Conservation (phyloP, 345 rosid species). For the Linum usitatissimum region DNA sequence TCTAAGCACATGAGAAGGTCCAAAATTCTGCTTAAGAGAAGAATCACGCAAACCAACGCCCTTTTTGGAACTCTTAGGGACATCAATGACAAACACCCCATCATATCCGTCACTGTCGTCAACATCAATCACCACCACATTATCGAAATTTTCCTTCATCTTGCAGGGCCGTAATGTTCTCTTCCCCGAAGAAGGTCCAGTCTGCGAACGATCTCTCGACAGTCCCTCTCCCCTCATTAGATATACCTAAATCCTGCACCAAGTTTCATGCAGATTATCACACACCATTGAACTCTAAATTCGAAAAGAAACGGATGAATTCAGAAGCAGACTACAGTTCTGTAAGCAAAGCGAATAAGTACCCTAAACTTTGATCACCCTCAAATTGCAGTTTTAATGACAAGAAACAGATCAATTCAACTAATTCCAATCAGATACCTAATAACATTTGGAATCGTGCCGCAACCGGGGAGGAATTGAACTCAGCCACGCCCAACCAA, state of each 20-base stretch:
- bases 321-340: no score
- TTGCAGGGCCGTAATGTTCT: conserved; percentile 24
- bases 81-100: background rate
- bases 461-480: no score
- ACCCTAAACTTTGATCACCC: no score
- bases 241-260: background rate
- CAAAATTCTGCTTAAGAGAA: background rate
- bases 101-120: background rate
- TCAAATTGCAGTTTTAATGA: no score
- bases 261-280: no score
- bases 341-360: no score
- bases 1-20: background rate
- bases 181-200: conserved; percentile 33
- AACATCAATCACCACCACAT: background rate
- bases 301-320: no score
- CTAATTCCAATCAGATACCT: no score
- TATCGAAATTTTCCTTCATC: conserved; percentile 18
- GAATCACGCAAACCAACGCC: background rate
- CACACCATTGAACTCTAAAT: no score
- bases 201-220: conserved; percentile 31
- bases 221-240: conserved; percentile 31
- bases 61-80: background rate
- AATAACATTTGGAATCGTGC: no score
- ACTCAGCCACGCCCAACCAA: no score
- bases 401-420: no score